A percentile compares a stretch with the other conserved stretches of the same genome.
phyloP scores from a whole-genome alignment of 352 stramenopile genomes.

The Pythium volutum region DNA sequence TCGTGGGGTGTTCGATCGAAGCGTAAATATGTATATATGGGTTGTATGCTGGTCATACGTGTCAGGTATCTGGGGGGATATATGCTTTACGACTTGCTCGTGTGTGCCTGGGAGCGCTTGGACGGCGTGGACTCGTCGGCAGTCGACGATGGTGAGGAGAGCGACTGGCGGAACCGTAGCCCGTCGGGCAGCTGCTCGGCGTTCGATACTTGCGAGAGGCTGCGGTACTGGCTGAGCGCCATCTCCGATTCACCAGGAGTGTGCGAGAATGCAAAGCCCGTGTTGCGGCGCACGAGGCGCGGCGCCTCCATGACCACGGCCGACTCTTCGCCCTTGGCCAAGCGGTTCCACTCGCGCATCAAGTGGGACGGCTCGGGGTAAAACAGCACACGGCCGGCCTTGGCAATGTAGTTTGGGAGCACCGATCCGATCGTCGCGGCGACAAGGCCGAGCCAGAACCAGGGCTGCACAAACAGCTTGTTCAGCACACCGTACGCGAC shows the following conservation, averaged over 20 bases:
- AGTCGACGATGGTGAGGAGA: constrained; percentile 49
- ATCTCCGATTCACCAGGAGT: constrained; percentile 74
- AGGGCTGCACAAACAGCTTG: constrained; percentile 60
- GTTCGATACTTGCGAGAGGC: constrained; percentile 33
- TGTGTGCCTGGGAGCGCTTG: constrained; percentile 12
- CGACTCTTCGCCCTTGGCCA: constrained; percentile 74
- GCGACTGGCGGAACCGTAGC: constrained; percentile 26
- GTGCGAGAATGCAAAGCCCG: constrained; percentile 86
- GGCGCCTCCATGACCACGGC: constrained; percentile 58
- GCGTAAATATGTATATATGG: constrained; percentile 22
- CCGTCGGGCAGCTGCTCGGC: constrained; percentile 20
- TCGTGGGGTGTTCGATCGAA: background rate
- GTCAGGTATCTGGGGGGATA: too few relatives aligned
- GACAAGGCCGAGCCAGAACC: constrained; percentile 84
- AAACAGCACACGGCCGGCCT: constrained; percentile 82
- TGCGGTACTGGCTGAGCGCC: constrained; percentile 46
- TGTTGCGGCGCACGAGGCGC: constrained; percentile 78
- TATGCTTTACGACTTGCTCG: constrained; percentile 3
- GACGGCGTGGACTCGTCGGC: constrained; percentile 55
- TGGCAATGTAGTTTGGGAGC: constrained; percentile 86
- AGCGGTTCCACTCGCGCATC: constrained; percentile 88
- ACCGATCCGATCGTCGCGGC: constrained; percentile 53
- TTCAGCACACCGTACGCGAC: constrained; percentile 59
- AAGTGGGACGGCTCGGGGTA: constrained; percentile 87
- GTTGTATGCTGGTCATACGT: background rate